A percentile compares a stretch with the other conserved stretches of the same genome.
Evolutionary conservation across 2,329 filamentous ascomycete genomes (phyloP).

Genomic region (Alternaria conjuncta): DNA sequence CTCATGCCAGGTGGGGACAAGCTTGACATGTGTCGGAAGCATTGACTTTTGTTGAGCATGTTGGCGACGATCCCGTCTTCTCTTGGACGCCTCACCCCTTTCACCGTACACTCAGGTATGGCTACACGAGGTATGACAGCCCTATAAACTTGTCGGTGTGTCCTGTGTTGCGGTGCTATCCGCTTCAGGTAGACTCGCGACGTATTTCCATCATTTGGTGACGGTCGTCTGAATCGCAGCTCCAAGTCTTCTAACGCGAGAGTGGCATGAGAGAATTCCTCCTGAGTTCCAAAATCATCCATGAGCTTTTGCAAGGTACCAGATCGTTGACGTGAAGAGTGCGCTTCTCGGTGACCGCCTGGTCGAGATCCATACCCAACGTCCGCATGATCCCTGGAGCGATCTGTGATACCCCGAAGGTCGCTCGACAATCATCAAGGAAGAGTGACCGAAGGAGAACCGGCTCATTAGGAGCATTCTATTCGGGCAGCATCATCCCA

Average conservation of each 20-base stretch:
- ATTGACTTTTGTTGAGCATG: constrained; percentile 5
- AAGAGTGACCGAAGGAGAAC: neutral
- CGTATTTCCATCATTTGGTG: neutral
- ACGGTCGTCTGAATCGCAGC: neutral
- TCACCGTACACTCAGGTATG: constrained; percentile 1
- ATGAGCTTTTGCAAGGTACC: neutral
- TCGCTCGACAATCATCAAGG: neutral
- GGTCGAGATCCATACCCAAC: neutral
- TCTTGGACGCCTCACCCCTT: constrained; percentile 3
- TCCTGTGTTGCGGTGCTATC: neutral
- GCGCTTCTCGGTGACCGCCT: neutral
- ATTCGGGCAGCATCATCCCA: neutral
- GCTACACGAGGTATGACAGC: neutral
- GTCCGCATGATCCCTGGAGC: neutral
- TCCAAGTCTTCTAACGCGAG: neutral
- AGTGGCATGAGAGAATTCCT: neutral
- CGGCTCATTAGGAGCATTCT: neutral
- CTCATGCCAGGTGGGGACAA: constrained; percentile 12
- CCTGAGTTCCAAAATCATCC: neutral
- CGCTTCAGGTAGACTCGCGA: neutral
- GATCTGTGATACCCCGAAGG: neutral
- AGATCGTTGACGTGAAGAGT: neutral
- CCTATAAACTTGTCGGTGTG: neutral
- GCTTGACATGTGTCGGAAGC: constrained; percentile 1
- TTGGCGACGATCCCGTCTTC: neutral